phyloP scores from a whole-genome alignment of 805 yeast species.

The Monosporozyma solicola region DNA sequence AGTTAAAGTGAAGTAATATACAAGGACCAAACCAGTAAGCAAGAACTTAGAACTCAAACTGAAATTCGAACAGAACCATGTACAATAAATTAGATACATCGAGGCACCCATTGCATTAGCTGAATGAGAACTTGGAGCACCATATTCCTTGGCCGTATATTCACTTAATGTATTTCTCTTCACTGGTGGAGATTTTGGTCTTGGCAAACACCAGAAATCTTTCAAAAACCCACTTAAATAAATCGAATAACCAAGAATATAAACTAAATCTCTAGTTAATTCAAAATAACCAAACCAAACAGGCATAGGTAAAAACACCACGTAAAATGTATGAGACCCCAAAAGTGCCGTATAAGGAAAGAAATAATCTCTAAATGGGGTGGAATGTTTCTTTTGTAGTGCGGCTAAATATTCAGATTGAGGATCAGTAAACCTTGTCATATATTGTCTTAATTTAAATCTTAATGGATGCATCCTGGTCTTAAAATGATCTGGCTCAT shows the following conservation, averaged over 20 bases:
- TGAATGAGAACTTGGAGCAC: slow-evolving; percentile 88
- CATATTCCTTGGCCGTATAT: slow-evolving; percentile 87
- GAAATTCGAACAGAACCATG: slow-evolving; percentile 7
- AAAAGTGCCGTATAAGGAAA: slow-evolving; percentile 84
- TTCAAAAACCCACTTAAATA: slow-evolving; percentile 67
- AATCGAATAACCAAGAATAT: slow-evolving; percentile 49
- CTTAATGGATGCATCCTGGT: slow-evolving; percentile 47
- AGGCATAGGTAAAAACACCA: slow-evolving; percentile 76
- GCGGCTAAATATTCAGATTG: slow-evolving; percentile 55
- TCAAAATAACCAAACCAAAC: slow-evolving; percentile 67
- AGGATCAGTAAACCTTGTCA: slow-evolving; percentile 49
- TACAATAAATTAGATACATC: slow-evolving; percentile 34
- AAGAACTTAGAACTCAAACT: slow-evolving; percentile 1
- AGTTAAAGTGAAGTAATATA: slow-evolving; percentile 59
- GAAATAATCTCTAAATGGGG: slow-evolving; percentile 53
- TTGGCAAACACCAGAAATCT: slow-evolving; percentile 81
- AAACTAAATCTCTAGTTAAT: slow-evolving; percentile 61
- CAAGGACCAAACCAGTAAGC: slow-evolving; percentile 13
- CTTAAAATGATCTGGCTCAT: slow-evolving; percentile 56
- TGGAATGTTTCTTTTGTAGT: slow-evolving; percentile 47
- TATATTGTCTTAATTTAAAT: slow-evolving; percentile 41
- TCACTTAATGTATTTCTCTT: slow-evolving; percentile 81
- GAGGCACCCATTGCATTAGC: slow-evolving; percentile 89
- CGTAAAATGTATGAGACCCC: slow-evolving; percentile 92
- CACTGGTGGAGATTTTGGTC: slow-evolving; percentile 89